Conservation (phyloP, 768 basidiomycete genomes). For the Pleurotus salmoneostramineus region DNA sequence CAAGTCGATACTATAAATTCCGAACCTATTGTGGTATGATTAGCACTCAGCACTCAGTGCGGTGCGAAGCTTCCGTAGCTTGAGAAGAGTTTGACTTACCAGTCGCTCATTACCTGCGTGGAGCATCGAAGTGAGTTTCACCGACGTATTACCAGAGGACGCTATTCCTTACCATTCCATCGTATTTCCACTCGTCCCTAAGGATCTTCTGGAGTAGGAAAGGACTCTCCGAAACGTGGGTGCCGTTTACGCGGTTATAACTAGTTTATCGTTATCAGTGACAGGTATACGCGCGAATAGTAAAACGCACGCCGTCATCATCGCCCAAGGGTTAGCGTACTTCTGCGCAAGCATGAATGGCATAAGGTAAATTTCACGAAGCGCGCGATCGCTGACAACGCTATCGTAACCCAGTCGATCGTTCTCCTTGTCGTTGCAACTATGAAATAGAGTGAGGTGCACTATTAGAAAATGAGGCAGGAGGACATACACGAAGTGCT, state of each 20-base stretch:
- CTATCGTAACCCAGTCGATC: slow-evolving; percentile 68
- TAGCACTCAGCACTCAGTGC: neutral
- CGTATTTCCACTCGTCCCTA: slow-evolving; percentile 70
- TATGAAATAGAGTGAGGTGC: slow-evolving; percentile 17
- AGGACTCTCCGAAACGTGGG: slow-evolving; percentile 63
- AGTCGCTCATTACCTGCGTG: slow-evolving; percentile 71
- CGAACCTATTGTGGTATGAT: slow-evolving; percentile 44
- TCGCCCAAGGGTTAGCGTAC: slow-evolving; percentile 60
- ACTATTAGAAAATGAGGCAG: neutral
- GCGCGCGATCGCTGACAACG: slow-evolving; percentile 59
- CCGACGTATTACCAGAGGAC: neutral
- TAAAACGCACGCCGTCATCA: slow-evolving; percentile 64
- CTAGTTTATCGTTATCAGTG: slow-evolving; percentile 23
- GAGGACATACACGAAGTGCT: slow-evolving; percentile 68
- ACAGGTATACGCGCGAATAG: neutral
- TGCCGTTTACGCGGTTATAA: slow-evolving; percentile 76
- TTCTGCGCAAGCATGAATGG: slow-evolving; percentile 75
- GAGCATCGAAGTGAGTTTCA: neutral
- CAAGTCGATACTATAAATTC: slow-evolving; percentile 61
- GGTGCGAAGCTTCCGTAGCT: neutral
- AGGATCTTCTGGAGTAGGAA: slow-evolving; percentile 49
- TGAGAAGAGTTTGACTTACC: slow-evolving; percentile 32
- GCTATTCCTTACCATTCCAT: slow-evolving; percentile 42
- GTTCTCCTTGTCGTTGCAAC: slow-evolving; percentile 80
- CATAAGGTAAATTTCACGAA: slow-evolving; percentile 74